These are phyloP conservation scores for Talaromyces sp. DNA, from an alignment of 2,329 filamentous ascomycete genomes.

Conservation along the genomic window DNA sequence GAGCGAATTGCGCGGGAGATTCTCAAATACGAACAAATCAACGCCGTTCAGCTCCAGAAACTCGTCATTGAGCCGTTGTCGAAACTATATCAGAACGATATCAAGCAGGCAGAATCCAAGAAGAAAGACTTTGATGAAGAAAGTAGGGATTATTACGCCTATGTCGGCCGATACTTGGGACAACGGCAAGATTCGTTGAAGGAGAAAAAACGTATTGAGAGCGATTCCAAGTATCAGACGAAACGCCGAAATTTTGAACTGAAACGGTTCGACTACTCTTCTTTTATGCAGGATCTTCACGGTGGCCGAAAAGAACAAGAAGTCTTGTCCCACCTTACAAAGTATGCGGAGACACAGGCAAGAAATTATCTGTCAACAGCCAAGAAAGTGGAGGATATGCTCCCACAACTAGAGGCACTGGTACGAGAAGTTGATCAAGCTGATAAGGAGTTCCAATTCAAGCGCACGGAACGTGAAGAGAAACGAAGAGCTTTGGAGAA, in stretches of 20 bases:
- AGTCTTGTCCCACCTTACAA: slow-evolving; percentile 88
- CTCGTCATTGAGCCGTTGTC: slow-evolving; percentile 92
- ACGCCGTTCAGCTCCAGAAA: slow-evolving; percentile 78
- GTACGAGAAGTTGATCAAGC: slow-evolving; percentile 85
- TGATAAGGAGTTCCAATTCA: slow-evolving; percentile 95
- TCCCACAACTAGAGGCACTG: slow-evolving; percentile 86
- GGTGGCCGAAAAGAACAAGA: slow-evolving; percentile 98
- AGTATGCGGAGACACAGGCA: slow-evolving; percentile 87
- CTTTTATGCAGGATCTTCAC: slow-evolving; percentile 98
- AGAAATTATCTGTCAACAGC: slow-evolving; percentile 76
- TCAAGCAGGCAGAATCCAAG: slow-evolving; percentile 95
- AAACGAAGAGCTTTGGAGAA: slow-evolving; percentile 88
- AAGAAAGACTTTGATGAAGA: slow-evolving; percentile 98
- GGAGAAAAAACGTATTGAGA: slow-evolving; percentile 93
- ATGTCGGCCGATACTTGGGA: slow-evolving; percentile 91
- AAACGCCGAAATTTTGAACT: slow-evolving; percentile 95
- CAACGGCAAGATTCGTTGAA: slow-evolving; percentile 94
- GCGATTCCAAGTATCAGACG: slow-evolving; percentile 91
- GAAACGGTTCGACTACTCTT: slow-evolving; percentile 97
- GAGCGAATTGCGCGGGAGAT: slow-evolving; percentile 95
- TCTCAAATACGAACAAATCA: slow-evolving; percentile 77
- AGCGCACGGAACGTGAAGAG: slow-evolving; percentile 91
- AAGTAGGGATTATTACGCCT: slow-evolving; percentile 96
- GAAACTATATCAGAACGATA: slow-evolving; percentile 90
- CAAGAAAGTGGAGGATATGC: slow-evolving; percentile 79